Percentiles rank a stretch among this genome's conserved stretches.
Conservation (phyloP, 345 rosid genomes). For the Jatropha curcas region DNA sequence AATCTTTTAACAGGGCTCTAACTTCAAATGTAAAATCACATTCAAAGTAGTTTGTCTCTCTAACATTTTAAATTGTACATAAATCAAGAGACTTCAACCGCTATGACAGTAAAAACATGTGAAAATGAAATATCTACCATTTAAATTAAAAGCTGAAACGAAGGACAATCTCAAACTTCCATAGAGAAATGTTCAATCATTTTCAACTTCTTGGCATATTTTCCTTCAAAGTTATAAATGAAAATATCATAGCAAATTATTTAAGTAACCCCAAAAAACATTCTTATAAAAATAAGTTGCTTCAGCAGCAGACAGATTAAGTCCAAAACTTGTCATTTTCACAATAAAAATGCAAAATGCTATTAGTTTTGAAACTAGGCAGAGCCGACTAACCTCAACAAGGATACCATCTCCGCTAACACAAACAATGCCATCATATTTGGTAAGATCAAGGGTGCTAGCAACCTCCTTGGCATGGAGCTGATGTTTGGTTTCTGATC, state of each 20-base stretch:
- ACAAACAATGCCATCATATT: conserved; percentile 86
- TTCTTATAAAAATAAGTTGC: not conserved
- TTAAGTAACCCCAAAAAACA: not conserved
- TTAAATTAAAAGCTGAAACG: not conserved
- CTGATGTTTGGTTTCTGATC: conserved; percentile 66
- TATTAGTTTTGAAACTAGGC: conserved; percentile 14
- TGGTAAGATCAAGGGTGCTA: conserved; percentile 51
- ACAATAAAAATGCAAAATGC: not conserved
- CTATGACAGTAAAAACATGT: not conserved
- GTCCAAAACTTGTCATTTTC: not conserved
- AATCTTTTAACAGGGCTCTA: not conserved
- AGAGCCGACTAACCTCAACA: conserved; percentile 69
- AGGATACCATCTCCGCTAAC: conserved; percentile 95
- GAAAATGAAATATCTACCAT: not conserved
- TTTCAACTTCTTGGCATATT: not conserved
- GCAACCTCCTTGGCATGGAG: conserved; percentile 84
- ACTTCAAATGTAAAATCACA: not conserved
- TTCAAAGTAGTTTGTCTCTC: not conserved
- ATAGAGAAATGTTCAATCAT: not conserved
- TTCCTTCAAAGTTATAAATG: not conserved
- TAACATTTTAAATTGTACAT: not conserved
- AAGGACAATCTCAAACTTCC: not conserved
- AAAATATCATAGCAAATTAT: not conserved
- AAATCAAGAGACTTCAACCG: not conserved
- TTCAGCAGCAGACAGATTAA: not conserved